Evolutionary conservation across 352 stramenopile species (phyloP).

Genomic region (Lagenidium giganteum): DNA sequence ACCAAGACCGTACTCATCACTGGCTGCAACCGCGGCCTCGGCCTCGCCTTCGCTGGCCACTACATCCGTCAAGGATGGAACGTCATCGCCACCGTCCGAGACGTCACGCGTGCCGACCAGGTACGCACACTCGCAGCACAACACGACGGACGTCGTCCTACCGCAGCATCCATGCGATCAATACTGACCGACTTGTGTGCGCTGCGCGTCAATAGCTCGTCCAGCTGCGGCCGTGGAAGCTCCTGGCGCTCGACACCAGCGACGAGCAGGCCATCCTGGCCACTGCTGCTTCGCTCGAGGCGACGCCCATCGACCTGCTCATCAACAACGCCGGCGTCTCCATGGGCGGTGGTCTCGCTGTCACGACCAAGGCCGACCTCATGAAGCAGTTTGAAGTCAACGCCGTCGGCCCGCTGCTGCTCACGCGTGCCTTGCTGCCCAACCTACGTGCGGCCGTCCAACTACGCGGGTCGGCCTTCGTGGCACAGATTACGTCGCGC

Average conservation of each 20-base stretch:
- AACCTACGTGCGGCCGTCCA: conserved; percentile 10
- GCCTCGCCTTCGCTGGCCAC: conserved; percentile 33
- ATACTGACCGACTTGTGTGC: too few relatives aligned
- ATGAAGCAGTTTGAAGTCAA: conserved; percentile 37
- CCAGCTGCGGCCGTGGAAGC: too few relatives aligned
- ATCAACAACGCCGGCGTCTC: conserved; percentile 39
- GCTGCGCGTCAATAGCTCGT: too few relatives aligned
- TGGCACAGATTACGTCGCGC: conserved; percentile 22
- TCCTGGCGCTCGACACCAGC: conserved; percentile 17
- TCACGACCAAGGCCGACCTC: conserved; percentile 13
- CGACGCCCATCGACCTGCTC: conserved; percentile 23
- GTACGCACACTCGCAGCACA: conserved; percentile 12
- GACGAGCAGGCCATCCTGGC: conserved; percentile 17
- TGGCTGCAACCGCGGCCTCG: conserved; percentile 36
- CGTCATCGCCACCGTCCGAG: conserved; percentile 31
- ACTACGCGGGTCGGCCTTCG: conserved; percentile 6
- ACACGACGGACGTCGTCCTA: too few relatives aligned
- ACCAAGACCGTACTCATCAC: conserved; percentile 51
- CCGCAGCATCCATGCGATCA: too few relatives aligned
- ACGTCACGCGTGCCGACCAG: conserved; percentile 20
- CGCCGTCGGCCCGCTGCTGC: conserved; percentile 23
- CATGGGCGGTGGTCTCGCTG: too few relatives aligned
- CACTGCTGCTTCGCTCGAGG: conserved; percentile 7
- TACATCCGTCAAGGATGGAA: conserved; percentile 38
- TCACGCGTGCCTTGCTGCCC: conserved; percentile 21